Conservation (phyloP, 441 rosid species). For the Rhodomyrtus psidioides region DNA sequence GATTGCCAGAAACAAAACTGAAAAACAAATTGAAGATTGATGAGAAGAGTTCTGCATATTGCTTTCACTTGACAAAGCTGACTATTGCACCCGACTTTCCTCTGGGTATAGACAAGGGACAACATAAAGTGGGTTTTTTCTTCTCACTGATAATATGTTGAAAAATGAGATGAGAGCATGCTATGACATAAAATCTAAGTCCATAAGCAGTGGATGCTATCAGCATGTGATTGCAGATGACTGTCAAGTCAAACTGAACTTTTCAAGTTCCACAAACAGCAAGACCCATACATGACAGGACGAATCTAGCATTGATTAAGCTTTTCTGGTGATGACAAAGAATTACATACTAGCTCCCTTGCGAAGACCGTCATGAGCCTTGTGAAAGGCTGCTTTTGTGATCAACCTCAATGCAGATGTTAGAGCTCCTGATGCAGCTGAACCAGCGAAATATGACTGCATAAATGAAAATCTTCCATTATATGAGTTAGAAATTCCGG, state of each 20-base stretch:
- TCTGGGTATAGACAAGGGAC: too few relatives aligned
- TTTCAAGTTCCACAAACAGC: background rate
- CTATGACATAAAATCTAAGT: background rate
- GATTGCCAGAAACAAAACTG: conserved; percentile 28
- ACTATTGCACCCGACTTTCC: too few relatives aligned
- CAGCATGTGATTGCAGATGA: background rate
- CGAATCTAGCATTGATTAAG: background rate
- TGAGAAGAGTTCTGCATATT: too few relatives aligned
- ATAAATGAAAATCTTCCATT: too few relatives aligned
- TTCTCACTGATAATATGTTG: background rate
- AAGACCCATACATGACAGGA: background rate
- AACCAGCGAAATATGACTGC: conserved; percentile 68
- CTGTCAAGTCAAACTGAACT: background rate
- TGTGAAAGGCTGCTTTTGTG: conserved; percentile 64
- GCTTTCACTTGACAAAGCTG: too few relatives aligned
- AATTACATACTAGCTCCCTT: conserved; percentile 19
- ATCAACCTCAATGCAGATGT: conserved; percentile 66
- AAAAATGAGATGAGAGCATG: background rate
- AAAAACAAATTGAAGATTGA: background rate
- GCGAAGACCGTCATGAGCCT: conserved; percentile 33
- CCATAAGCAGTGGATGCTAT: background rate
- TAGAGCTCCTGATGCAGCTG: conserved; percentile 68
- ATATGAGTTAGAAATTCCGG: background rate
- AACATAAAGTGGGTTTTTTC: background rate
- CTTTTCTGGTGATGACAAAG: background rate